phyloP scores from a whole-genome alignment of 2,329 filamentous ascomycete species.

The Botryosphaeria dothidea region DNA sequence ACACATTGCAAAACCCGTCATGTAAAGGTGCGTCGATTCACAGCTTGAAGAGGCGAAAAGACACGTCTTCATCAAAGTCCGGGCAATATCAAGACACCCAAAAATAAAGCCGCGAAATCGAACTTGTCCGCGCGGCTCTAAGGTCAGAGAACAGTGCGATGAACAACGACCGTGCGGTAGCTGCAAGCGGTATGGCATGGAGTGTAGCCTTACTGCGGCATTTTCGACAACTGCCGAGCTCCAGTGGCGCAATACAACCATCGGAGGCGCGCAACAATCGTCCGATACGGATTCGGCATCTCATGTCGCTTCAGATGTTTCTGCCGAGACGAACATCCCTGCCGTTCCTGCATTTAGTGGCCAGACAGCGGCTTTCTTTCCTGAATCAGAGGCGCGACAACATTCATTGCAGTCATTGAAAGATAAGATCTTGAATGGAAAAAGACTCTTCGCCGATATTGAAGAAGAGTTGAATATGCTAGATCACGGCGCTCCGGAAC shows the following conservation, averaged over 20 bases:
- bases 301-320: not conserved
- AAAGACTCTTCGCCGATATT: not conserved
- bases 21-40: slow-evolving; percentile 34
- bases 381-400: not conserved
- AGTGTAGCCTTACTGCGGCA: not conserved
- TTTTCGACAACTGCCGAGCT: not conserved
- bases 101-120: no score
- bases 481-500: not conserved
- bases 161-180: not conserved
- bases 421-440: not conserved
- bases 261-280: not conserved
- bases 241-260: not conserved
- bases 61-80: no score
- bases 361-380: not conserved
- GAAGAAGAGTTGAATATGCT: not conserved
- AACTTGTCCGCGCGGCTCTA: not conserved
- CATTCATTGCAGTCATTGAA: not conserved
- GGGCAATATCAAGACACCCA: no score
- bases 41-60: no score
- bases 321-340: no score
- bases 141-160: not conserved
- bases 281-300: not conserved
- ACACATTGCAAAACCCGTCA: slow-evolving; percentile 39
- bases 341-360: not conserved
- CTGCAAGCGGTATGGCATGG: not conserved